These are phyloP conservation scores for Elaeis oleifera DNA, from an alignment of 202 grass and related monocot species.

Conservation along the genomic window DNA sequence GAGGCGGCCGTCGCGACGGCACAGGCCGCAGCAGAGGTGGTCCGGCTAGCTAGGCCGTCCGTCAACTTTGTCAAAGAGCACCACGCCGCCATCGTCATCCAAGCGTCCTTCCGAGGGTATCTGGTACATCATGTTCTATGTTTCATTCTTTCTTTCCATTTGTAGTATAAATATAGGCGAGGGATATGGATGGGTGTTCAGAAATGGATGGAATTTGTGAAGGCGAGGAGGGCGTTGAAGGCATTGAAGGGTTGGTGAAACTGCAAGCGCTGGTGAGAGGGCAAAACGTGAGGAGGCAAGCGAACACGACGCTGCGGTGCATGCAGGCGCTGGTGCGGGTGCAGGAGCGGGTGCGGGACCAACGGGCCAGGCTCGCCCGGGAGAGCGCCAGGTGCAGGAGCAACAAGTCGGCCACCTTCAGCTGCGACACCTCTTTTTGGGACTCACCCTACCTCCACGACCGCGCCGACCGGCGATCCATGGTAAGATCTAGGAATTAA, in stretches of 20 bases:
- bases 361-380: constrained; percentile 35
- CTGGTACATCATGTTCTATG: constrained; percentile 37
- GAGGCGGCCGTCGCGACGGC: too few species aligned
- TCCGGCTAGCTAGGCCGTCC: too few species aligned
- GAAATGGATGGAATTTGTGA: neutral
- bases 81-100: constrained; percentile 51
- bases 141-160: neutral
- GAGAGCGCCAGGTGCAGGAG: constrained; percentile 14
- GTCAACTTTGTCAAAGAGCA: too few species aligned
- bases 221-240: constrained; percentile 83
- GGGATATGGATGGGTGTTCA: too few species aligned
- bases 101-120: constrained; percentile 61
- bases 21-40: too few species aligned
- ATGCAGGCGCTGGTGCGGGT: constrained; percentile 72
- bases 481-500: too few species aligned
- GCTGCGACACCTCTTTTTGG: neutral
- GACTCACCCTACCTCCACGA: too few species aligned
- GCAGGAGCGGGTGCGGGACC: constrained; percentile 65
- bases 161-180: too few species aligned
- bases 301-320: constrained; percentile 69
- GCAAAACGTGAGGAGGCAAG: constrained; percentile 54
- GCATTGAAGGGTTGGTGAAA: constrained; percentile 74
- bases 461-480: too few species aligned
- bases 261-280: constrained; percentile 83
- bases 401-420: constrained; percentile 16